Percentiles rank a stretch among this genome's conserved stretches.
These are phyloP conservation scores for Cunninghamia lanceolata DNA, from an alignment of 75 land plant genomes.

Conservation along the genomic window DNA sequence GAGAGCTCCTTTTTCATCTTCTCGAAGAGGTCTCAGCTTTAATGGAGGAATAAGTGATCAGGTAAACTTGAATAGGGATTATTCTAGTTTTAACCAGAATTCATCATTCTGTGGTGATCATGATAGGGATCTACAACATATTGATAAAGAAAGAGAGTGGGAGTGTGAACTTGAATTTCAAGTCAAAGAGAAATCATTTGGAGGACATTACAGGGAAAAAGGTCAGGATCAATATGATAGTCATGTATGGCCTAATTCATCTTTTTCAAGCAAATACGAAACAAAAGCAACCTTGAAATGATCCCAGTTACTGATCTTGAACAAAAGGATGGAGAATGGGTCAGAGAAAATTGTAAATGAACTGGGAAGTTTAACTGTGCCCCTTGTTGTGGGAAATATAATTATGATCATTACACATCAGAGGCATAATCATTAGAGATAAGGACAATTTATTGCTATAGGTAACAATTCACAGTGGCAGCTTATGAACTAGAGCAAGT, in stretches of 20 bases:
- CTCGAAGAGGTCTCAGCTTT: constrained; percentile 2
- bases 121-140: neutral
- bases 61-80: constrained; percentile 3
- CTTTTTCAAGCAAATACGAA: constrained; percentile 36
- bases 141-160: constrained; percentile 45
- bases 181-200: constrained; percentile 41
- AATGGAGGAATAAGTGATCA: constrained; percentile 4
- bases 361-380: constrained; percentile 20
- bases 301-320: constrained; percentile 52
- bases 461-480: too few relatives aligned
- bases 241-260: constrained; percentile 14
- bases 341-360: constrained; percentile 28
- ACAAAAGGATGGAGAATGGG: constrained; percentile 40
- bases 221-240: constrained; percentile 40
- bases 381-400: constrained; percentile 26
- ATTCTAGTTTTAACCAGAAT: constrained; percentile 14
- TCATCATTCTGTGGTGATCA: constrained; percentile 7
- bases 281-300: constrained; percentile 38
- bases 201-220: constrained; percentile 23
- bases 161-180: constrained; percentile 34
- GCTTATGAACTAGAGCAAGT: too few relatives aligned
- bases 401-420: too few relatives aligned
- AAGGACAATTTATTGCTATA: too few relatives aligned
- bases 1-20: neutral
- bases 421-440: too few relatives aligned